These are phyloP conservation scores for Panellus pusillus DNA, from an alignment of 768 basidiomycete species.

Conservation along the genomic window DNA sequence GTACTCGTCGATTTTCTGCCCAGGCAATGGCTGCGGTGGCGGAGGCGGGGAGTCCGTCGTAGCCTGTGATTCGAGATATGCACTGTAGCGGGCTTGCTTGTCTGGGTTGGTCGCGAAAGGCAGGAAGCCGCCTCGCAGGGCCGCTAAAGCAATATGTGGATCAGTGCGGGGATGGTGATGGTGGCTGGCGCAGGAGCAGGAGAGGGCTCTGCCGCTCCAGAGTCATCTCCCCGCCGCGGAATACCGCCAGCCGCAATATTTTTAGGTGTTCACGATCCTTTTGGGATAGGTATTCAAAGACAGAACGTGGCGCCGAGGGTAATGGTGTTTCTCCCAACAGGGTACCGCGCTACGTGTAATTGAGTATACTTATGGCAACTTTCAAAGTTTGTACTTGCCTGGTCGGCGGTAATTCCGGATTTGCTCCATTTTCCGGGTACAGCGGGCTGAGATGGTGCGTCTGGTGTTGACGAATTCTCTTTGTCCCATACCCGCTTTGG, in stretches of 20 bases:
- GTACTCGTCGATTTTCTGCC: slow-evolving; percentile 66
- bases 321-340: slow-evolving; percentile 82
- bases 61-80: slow-evolving; percentile 78
- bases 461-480: slow-evolving; percentile 39
- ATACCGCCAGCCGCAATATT: slow-evolving; percentile 43
- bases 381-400: slow-evolving; percentile 47
- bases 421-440: slow-evolving; percentile 48
- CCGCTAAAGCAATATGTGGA: slow-evolving; percentile 81
- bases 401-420: slow-evolving; percentile 60
- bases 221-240: slow-evolving; percentile 27
- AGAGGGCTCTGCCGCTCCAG: slow-evolving; percentile 10
- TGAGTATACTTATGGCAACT: neutral
- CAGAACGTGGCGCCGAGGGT: slow-evolving; percentile 68
- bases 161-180: slow-evolving; percentile 57
- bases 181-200: slow-evolving; percentile 28
- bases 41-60: slow-evolving; percentile 43
- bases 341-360: slow-evolving; percentile 63
- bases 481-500: slow-evolving; percentile 77
- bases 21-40: slow-evolving; percentile 52
- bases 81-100: slow-evolving; percentile 84
- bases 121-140: slow-evolving; percentile 78
- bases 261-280: slow-evolving; percentile 88
- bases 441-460: slow-evolving; percentile 16
- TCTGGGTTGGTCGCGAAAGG: slow-evolving; percentile 76
- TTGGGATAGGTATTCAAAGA: slow-evolving; percentile 93